Evolutionary conservation across 805 yeast species (phyloP).

Genomic region (Ogataea methylovora): DNA sequence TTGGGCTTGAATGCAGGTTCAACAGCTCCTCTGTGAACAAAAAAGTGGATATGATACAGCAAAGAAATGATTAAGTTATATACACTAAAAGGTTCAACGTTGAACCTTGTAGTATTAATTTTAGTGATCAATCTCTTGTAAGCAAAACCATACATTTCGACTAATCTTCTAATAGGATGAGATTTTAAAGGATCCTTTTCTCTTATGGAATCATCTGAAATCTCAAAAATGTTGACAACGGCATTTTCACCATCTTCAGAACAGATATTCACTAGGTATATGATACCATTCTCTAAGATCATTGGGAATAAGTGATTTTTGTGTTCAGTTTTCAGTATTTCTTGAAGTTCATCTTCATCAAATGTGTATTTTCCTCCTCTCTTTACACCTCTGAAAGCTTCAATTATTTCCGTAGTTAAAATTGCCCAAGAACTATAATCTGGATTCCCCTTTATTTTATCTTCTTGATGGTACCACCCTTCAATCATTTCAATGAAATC

Average conservation of each 20-base stretch:
- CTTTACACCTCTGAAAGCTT: conserved; percentile 18
- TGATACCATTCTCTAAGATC: conserved; percentile 20
- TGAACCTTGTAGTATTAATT: conserved; percentile 15
- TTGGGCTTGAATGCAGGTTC: conserved; percentile 13
- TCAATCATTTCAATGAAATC: conserved; percentile 23
- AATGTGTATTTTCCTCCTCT: conserved; percentile 22
- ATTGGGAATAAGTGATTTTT: conserved; percentile 25
- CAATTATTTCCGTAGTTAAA: conserved; percentile 18
- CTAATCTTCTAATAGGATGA: conserved; percentile 18
- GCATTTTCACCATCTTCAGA: conserved; percentile 9
- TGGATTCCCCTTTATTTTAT: conserved; percentile 3
- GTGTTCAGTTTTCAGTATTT: conserved; percentile 18
- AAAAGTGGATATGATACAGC: conserved; percentile 21
- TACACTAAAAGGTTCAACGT: conserved; percentile 11
- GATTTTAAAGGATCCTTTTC: conserved; percentile 21
- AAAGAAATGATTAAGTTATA: conserved; percentile 20
- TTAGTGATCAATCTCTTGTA: conserved; percentile 16
- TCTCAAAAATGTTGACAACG: conserved; percentile 18
- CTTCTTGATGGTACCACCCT: conserved; percentile 14
- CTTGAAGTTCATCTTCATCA: conserved; percentile 21
- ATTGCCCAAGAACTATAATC: conserved; percentile 13
- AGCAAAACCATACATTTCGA: conserved; percentile 25
- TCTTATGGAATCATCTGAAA: conserved; percentile 13
- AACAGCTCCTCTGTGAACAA: conserved; percentile 15
- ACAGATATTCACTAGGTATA: conserved; percentile 21